Base-by-base conservation (phyloP, 177 flowering plant species). In the Telopea speciosissima region DNA sequence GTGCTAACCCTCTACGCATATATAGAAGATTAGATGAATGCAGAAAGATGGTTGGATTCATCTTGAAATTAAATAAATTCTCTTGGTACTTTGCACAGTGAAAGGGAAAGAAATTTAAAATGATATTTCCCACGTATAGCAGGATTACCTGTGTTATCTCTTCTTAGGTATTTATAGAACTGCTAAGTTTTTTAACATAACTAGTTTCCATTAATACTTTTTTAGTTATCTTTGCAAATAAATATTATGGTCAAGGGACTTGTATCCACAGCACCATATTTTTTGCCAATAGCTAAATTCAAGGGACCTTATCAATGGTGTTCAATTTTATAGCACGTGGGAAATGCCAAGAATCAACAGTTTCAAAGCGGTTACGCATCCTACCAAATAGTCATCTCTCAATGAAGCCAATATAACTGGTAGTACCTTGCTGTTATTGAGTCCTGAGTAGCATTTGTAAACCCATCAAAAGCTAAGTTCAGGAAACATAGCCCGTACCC, bases 381-480 rank as follows among this genome's bases (percentile, higher is more conserved):
- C 61, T 58, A 58, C 61, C 3, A 58, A 7, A 58, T 21, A 58
- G 7, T 19, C 61, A 58, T 9, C 3, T 36, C 7, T 54, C 8
- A 58, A 58, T n/a, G n/a, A 58, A 58, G 1, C 61, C 23, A 0
- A 12, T 7, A 62, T 24, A 58, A 77, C 42, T 12, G 42, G 42
- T 9, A 52, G 52, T 81, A 91, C 97, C 93, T 88, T 77, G 82
- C 82, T 28, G 86, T 78, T 28, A 95, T 83, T 68, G 97, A 92
- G 81, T 95, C 99, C 80, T 95, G 99, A 67, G 99, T 91, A 12
- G 97, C 97, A 80, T 95, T 95, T 65, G 99, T 95, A 75, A 92
- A 95, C 36, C 99, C 99, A 82, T 95, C 99, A 75, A 95, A 91
- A n/a, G 92, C 91, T 36, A 95, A 87, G 87, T 95, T 95, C 71